A percentile compares a stretch with the other conserved stretches of the same genome.
Conservation (phyloP, 176 grass and related monocot species). For the Pharus latifolius region DNA sequence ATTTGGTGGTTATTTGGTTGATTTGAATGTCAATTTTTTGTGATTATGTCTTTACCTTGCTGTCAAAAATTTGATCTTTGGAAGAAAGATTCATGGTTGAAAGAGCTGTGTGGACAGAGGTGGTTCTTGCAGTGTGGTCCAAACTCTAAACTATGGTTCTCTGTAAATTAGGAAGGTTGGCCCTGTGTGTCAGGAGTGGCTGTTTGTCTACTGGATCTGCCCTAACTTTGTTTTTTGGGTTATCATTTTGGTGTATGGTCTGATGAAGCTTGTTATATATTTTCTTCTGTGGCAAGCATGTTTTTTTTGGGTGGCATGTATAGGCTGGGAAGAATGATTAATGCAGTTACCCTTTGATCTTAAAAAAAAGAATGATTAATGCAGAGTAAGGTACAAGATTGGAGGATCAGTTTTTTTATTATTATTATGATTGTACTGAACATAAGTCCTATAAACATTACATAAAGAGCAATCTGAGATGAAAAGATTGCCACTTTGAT, state of each 20-base stretch:
- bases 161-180: neutral
- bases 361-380: too few relatives aligned
- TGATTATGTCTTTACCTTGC: neutral
- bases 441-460: too few relatives aligned
- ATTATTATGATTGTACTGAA: too few relatives aligned
- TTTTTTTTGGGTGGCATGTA: too few relatives aligned
- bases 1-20: too few relatives aligned
- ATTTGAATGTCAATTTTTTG: neutral
- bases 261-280: neutral
- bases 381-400: neutral
- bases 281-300: too few relatives aligned
- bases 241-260: neutral
- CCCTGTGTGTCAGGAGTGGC: neutral
- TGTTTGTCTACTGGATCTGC: conserved; percentile 9
- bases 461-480: too few relatives aligned
- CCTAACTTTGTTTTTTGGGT: neutral
- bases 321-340: too few relatives aligned
- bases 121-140: too few relatives aligned
- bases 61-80: neutral
- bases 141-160: too few relatives aligned
- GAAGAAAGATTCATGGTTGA: neutral
- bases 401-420: neutral
- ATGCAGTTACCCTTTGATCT: neutral
- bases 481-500: neutral
- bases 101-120: too few relatives aligned